Conservation (phyloP, 345 rosid species). For the Angophora floribunda region DNA sequence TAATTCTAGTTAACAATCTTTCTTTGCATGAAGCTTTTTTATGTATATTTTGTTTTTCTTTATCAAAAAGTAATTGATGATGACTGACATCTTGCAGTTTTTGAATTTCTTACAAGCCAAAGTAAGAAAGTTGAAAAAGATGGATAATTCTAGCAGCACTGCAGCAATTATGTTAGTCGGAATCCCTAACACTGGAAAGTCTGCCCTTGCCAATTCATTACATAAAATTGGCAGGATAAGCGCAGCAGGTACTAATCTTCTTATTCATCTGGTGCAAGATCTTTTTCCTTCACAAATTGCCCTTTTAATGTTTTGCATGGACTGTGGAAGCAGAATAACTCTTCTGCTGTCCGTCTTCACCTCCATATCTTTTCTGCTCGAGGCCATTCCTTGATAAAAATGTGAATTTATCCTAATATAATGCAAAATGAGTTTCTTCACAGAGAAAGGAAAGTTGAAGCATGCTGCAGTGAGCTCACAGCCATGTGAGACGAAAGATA, state of each 20-base stretch:
- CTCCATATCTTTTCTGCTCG: neutral
- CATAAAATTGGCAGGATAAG: slow-evolving; percentile 82
- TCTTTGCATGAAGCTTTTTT: neutral
- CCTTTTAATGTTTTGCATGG: neutral
- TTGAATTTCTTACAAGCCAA: slow-evolving; percentile 68
- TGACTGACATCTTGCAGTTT: slow-evolving; percentile 27
- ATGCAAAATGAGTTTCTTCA: neutral
- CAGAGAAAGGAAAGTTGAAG: slow-evolving; percentile 83
- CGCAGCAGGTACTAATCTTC: slow-evolving; percentile 42
- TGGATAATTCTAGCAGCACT: slow-evolving; percentile 32
- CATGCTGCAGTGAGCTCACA: slow-evolving; percentile 57
- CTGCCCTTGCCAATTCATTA: slow-evolving; percentile 74
- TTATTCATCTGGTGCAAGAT: neutral
- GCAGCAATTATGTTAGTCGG: slow-evolving; percentile 64
- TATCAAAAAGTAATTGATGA: neutral
- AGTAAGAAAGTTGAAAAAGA: slow-evolving; percentile 41
- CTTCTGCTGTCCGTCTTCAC: neutral
- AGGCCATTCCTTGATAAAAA: neutral
- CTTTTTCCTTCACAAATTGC: neutral
- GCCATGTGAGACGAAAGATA: slow-evolving; percentile 85
- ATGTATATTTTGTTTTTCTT: neutral
- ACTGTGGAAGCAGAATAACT: neutral
- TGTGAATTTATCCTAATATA: neutral
- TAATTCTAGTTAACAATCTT: neutral
- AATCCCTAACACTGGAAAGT: slow-evolving; percentile 83